These are phyloP conservation scores for Apiospora malaysiana DNA, from an alignment of 2,329 filamentous ascomycete species.

Conservation along the genomic window DNA sequence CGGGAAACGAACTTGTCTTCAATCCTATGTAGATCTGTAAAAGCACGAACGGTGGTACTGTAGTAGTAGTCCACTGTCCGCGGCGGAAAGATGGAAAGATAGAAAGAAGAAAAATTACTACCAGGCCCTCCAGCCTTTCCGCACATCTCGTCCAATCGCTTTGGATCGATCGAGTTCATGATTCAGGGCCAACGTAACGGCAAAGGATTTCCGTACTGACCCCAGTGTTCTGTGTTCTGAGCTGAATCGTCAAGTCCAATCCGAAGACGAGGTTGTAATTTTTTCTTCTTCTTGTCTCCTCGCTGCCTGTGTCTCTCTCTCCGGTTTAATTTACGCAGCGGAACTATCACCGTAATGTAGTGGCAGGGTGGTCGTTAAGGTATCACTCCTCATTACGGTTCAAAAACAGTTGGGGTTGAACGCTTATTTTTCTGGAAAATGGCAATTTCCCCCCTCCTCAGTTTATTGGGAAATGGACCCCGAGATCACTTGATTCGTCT, in stretches of 20 bases:
- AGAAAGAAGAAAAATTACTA: background rate
- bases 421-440: slow-evolving; percentile 7
- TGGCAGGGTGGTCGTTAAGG: background rate
- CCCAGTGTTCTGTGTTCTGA: slow-evolving; percentile 5
- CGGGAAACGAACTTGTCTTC: background rate
- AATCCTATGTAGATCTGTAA: slow-evolving; percentile 1
- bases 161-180: background rate
- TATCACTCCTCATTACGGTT: slow-evolving; percentile 5
- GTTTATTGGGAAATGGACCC: background rate
- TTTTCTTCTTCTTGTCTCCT: background rate
- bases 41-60: background rate
- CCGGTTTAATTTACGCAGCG: slow-evolving; percentile 10
- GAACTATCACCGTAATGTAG: slow-evolving; percentile 7
- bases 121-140: background rate
- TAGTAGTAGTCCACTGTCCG: background rate
- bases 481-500: background rate
- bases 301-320: background rate
- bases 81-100: background rate
- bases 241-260: slow-evolving; percentile 2
- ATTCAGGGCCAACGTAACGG: background rate
- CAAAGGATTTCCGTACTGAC: background rate
- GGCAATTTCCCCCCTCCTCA: slow-evolving; percentile 14
- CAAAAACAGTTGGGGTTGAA: slow-evolving; percentile 16
- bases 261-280: background rate
- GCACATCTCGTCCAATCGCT: background rate